phyloP scores from a whole-genome alignment of 768 basidiomycete genomes.

The Stropharia rugosoannulata region DNA sequence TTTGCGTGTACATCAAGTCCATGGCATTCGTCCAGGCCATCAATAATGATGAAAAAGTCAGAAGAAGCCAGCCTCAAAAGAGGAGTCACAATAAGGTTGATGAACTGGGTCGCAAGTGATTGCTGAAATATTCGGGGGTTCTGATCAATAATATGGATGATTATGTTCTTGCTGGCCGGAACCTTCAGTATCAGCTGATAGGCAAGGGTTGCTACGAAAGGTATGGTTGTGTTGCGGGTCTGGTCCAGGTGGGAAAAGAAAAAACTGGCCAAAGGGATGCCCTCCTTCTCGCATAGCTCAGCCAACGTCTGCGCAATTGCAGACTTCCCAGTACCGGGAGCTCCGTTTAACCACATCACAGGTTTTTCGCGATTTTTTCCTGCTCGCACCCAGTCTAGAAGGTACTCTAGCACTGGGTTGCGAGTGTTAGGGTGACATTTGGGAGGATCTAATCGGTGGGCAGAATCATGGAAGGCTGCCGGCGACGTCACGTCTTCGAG shows the following conservation, averaged over 20 bases:
- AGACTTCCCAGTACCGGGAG: slow-evolving; percentile 11
- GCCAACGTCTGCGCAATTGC: slow-evolving; percentile 12
- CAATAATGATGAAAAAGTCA: slow-evolving; percentile 5
- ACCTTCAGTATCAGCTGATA: slow-evolving; percentile 4
- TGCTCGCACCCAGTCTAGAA: slow-evolving; percentile 1
- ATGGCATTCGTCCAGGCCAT: slow-evolving; percentile 12
- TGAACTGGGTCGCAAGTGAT: slow-evolving; percentile 1
- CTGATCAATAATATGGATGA: not conserved
- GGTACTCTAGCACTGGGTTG: slow-evolving; percentile 1
- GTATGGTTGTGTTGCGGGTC: slow-evolving; percentile 2
- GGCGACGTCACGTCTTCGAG: not conserved
- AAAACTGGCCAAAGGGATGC: slow-evolving; percentile 9
- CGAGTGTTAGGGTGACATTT: slow-evolving; percentile 13
- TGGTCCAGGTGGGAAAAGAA: slow-evolving; percentile 12
- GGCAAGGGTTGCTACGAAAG: slow-evolving; percentile 7
- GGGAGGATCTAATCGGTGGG: slow-evolving; percentile 5
- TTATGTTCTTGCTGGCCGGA: not conserved
- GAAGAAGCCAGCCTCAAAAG: not conserved
- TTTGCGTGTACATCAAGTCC: not conserved
- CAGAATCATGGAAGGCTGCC: slow-evolving; percentile 9
- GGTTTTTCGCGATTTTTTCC: not conserved
- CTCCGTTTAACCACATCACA: slow-evolving; percentile 11
- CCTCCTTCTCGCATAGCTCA: slow-evolving; percentile 4
- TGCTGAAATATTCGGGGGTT: slow-evolving; percentile 9
- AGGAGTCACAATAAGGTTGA: slow-evolving; percentile 1